Evolutionary conservation across 768 basidiomycete species (phyloP).

Genomic region (Macrolepiota fuliginosa): DNA sequence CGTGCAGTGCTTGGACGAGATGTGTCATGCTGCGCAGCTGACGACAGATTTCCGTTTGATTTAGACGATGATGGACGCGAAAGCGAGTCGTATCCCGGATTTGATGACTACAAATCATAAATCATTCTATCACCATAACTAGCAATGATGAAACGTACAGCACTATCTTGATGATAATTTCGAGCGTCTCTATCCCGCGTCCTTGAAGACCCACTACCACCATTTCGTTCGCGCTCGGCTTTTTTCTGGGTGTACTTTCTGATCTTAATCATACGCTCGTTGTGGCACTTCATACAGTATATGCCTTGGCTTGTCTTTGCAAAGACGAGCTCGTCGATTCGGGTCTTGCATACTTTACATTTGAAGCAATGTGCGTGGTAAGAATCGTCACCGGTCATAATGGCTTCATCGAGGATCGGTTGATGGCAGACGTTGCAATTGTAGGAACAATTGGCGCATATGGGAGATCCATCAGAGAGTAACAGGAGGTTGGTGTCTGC

Average conservation of each 20-base stretch:
- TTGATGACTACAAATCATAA: conserved; percentile 11
- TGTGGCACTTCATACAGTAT: conserved; percentile 98
- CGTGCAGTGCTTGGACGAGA: conserved; percentile 22
- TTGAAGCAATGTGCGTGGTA: conserved; percentile 99
- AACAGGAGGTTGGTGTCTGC: conserved; percentile 97
- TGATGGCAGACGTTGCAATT: conserved; percentile 92
- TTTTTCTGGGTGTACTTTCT: conserved; percentile 89
- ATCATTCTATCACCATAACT: background rate
- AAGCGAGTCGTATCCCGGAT: background rate
- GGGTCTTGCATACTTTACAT: conserved; percentile 90
- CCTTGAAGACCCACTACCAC: conserved; percentile 39
- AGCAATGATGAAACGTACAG: conserved; percentile 32
- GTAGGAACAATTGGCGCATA: conserved; percentile 92
- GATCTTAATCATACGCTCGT: conserved; percentile 93
- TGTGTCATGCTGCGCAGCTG: conserved; percentile 7
- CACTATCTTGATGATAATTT: conserved; percentile 35
- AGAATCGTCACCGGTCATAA: conserved; percentile 98
- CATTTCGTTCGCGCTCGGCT: conserved; percentile 58
- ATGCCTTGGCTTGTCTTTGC: conserved; percentile 98
- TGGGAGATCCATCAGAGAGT: conserved; percentile 96
- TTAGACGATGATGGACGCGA: conserved; percentile 15
- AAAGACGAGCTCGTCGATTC: conserved; percentile 97
- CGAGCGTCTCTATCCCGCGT: conserved; percentile 39
- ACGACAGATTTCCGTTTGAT: conserved; percentile 10
- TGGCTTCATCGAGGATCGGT: conserved; percentile 97